Evolutionary conservation across 2,329 filamentous ascomycete species (phyloP).

Genomic region (Elsinoe australis): DNA sequence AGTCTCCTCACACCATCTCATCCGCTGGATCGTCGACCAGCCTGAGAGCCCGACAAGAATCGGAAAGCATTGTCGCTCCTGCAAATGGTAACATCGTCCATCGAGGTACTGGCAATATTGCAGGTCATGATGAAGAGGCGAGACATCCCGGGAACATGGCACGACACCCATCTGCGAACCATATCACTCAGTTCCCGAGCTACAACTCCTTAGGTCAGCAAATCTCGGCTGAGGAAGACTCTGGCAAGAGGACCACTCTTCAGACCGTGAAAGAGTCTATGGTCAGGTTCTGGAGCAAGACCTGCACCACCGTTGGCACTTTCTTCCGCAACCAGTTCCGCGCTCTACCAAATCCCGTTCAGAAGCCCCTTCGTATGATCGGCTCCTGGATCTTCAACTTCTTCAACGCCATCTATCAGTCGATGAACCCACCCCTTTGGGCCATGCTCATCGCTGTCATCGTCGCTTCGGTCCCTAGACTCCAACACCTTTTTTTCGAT

Average conservation of each 20-base stretch:
- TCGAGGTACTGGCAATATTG: conserved; percentile 33
- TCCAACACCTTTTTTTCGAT: conserved; percentile 81
- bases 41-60: conserved; percentile 27
- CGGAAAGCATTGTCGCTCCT: conserved; percentile 36
- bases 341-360: conserved; percentile 46
- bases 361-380: conserved; percentile 42
- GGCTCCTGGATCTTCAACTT: conserved; percentile 44
- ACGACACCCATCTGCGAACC: conserved; percentile 21
- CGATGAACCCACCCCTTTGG: conserved; percentile 98
- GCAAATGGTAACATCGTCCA: conserved; percentile 42
- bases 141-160: conserved; percentile 24
- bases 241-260: conserved; percentile 24
- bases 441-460: conserved; percentile 89
- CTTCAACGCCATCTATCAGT: conserved; percentile 67
- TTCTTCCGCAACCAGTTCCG: conserved; percentile 38
- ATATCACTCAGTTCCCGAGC: conserved; percentile 45
- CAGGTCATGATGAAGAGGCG: conserved; percentile 33
- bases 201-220: conserved; percentile 25
- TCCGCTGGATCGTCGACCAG: conserved; percentile 24
- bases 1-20: conserved; percentile 35
- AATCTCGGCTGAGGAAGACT: conserved; percentile 17
- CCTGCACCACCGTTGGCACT: conserved; percentile 26
- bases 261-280: conserved; percentile 12
- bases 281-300: neutral
- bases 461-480: conserved; percentile 74